Conservation (phyloP, 2,329 filamentous ascomycete species). For the Fusarium virguliforme region DNA sequence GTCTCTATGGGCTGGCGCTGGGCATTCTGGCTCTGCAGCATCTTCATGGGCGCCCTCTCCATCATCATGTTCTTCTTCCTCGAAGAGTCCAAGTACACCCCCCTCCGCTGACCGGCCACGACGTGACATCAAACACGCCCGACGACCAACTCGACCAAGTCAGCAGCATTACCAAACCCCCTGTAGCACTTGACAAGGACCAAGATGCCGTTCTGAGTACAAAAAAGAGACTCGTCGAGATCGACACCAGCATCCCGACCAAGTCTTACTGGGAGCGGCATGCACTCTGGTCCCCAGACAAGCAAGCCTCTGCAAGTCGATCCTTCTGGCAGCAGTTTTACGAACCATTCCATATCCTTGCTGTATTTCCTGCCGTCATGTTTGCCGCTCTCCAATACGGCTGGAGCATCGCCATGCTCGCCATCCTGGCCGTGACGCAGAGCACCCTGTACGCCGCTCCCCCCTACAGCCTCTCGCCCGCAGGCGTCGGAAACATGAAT, state of each 20-base stretch:
- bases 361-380: slow-evolving; percentile 20
- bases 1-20: slow-evolving; percentile 51
- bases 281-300: slow-evolving; percentile 25
- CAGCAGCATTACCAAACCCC: neutral
- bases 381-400: slow-evolving; percentile 29
- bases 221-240: neutral
- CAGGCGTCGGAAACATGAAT: slow-evolving; percentile 43
- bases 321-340: slow-evolving; percentile 27
- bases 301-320: slow-evolving; percentile 6
- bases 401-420: slow-evolving; percentile 40
- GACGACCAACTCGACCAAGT: neutral
- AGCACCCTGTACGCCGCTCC: slow-evolving; percentile 18
- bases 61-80: slow-evolving; percentile 57
- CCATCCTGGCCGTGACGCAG: slow-evolving; percentile 40
- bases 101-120: slow-evolving; percentile 2
- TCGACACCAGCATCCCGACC: slow-evolving; percentile 29
- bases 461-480: slow-evolving; percentile 36
- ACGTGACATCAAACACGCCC: neutral
- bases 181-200: neutral
- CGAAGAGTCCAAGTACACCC: slow-evolving; percentile 36
- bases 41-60: slow-evolving; percentile 41
- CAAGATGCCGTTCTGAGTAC: neutral
- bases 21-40: slow-evolving; percentile 59
- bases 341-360: slow-evolving; percentile 29
- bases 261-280: slow-evolving; percentile 32